Base-by-base conservation (phyloP, 495 filamentous ascomycete species). In the Aspergillus indologenus region DNA sequence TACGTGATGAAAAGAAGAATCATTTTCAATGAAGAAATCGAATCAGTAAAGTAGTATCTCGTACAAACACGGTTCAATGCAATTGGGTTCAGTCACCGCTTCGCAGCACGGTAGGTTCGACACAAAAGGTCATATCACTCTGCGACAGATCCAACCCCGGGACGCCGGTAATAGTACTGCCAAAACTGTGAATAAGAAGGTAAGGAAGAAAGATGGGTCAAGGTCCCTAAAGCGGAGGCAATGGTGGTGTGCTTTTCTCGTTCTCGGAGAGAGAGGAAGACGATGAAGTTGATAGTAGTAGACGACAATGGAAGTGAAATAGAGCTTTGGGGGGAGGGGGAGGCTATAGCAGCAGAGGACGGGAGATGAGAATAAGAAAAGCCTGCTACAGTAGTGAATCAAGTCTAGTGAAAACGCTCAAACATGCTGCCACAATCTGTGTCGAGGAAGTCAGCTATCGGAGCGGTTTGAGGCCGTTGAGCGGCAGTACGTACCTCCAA, bases 341-440 rank as follows among this genome's bases (percentile, higher is more conserved):
- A 47, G 56, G 58, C 59, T 52, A 51, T 51, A 53, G 50, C 34
- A 58, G 54, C 34, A 58, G 54, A 40, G 34, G 34, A 40, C 34
- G 12, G 34, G 34, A 14, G 5, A 62, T 54, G 43, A 58, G 29
- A 22, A 54, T 57, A 44, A 47, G 55, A 58, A 58, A 61, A 57
- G 64, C 31, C 44, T 53, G 58, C 53, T 81, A 96, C 68, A 97
- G 86, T 52, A 96, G 79, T 19, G 93, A 97, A 78, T 97, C 93
- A 66, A 98, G 86, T 74, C 93, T 84, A 57, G 93, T 98, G 72
- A 96, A 98, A 65, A 98, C 93, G 78, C 88, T 96, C 73, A 98
- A 80, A 75, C 92, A 96, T 59, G 93, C 93, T 49, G 93, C 91
- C 53, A 98, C 90, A 66, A 98, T 83, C 88, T 89, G 66, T 47